Evolutionary conservation across 495 filamentous ascomycete genomes (phyloP).

Genomic region (Daldinia bambusicola): DNA sequence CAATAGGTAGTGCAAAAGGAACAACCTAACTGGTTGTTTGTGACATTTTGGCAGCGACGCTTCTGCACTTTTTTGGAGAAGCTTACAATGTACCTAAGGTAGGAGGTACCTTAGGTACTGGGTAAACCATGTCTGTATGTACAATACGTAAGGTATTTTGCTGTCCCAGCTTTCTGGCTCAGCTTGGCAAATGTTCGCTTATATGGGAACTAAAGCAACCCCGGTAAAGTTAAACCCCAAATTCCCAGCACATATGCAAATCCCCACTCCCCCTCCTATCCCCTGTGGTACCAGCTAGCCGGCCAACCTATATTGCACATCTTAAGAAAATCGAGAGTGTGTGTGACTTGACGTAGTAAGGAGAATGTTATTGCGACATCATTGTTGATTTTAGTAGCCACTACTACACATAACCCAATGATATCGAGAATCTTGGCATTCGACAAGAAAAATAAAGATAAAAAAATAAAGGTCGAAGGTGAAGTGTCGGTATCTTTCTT

Average conservation of each 20-base stretch:
- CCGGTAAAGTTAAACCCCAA: constrained; percentile 46
- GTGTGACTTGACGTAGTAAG: constrained; percentile 26
- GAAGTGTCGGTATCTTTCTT: neutral
- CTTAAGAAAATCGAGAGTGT: constrained; percentile 55
- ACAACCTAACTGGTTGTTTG: constrained; percentile 17
- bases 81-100: neutral
- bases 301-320: constrained; percentile 57
- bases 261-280: constrained; percentile 21
- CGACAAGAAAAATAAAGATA: constrained; percentile 1
- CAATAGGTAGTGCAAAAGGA: neutral
- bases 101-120: neutral
- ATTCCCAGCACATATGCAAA: constrained; percentile 32
- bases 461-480: neutral
- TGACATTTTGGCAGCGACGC: constrained; percentile 33
- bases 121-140: neutral
- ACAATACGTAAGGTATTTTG: neutral
- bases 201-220: constrained; percentile 48
- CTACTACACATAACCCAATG: constrained; percentile 32
- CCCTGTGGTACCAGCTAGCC: constrained; percentile 46
- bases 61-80: constrained; percentile 6
- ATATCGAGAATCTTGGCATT: constrained; percentile 15
- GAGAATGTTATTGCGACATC: constrained; percentile 41
- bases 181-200: constrained; percentile 45
- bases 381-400: constrained; percentile 31
- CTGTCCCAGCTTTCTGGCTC: constrained; percentile 29